Percentiles rank a stretch among this genome's conserved stretches.
These are phyloP conservation scores for Tolypocladium tropicale DNA, from an alignment of 2,329 filamentous ascomycete genomes.

Conservation along the genomic window DNA sequence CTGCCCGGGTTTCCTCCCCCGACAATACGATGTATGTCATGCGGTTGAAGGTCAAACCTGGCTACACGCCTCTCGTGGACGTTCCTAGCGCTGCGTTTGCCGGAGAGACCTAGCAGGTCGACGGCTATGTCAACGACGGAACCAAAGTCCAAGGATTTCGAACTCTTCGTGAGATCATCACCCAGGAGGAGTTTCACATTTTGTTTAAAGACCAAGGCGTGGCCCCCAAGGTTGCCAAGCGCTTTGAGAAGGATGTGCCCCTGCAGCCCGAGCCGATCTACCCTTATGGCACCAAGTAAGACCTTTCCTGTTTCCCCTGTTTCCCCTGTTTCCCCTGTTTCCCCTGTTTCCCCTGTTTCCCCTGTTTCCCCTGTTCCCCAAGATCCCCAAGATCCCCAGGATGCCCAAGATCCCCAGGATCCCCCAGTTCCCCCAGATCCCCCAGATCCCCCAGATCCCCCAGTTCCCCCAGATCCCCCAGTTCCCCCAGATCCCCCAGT, in stretches of 20 bases:
- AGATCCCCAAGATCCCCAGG: too few relatives aligned
- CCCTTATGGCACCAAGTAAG: background rate
- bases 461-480: too few relatives aligned
- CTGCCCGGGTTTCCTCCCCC: background rate
- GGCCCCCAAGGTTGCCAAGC: background rate
- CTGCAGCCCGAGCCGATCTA: background rate
- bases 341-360: too few relatives aligned
- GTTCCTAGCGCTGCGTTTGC: background rate
- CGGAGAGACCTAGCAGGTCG: background rate
- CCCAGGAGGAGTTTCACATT: background rate
- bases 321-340: too few relatives aligned
- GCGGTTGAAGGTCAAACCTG: background rate
- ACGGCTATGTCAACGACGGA: background rate
- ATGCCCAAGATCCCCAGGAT: too few relatives aligned
- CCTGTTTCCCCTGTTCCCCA: too few relatives aligned
- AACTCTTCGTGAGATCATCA: background rate
- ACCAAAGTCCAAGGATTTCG: background rate
- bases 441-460: too few relatives aligned
- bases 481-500: too few relatives aligned
- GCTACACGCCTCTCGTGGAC: background rate
- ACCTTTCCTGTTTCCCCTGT: too few relatives aligned
- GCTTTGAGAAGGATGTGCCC: background rate
- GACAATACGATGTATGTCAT: background rate
- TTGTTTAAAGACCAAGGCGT: background rate
- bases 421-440: too few relatives aligned